These are phyloP conservation scores for Penicillium atrosanguineum DNA, from an alignment of 495 filamentous ascomycete genomes.

Conservation along the genomic window DNA sequence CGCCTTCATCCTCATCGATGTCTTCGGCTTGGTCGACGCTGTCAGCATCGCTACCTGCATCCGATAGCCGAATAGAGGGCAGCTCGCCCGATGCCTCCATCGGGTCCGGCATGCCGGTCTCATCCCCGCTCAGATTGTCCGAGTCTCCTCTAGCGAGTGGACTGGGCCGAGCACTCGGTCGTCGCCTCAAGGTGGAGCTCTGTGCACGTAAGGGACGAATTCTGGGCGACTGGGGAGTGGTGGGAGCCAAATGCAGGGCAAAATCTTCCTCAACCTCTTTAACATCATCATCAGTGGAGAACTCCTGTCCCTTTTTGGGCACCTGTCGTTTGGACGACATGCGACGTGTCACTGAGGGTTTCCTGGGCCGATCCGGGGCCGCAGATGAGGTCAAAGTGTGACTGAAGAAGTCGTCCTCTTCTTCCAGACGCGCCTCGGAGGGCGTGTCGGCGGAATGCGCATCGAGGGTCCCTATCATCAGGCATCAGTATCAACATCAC, in stretches of 20 bases:
- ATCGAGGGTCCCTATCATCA: constrained; percentile 38
- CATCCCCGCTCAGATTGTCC: constrained; percentile 47
- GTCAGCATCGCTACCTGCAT: constrained; percentile 17
- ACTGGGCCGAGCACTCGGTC: constrained; percentile 56
- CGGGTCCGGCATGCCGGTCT: constrained; percentile 35
- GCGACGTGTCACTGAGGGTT: constrained; percentile 67
- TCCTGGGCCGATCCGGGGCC: constrained; percentile 62
- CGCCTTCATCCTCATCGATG: constrained; percentile 46
- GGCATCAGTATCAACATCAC: constrained; percentile 10
- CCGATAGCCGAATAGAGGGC: constrained; percentile 27
- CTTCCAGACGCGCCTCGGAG: constrained; percentile 28
- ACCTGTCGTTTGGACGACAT: constrained; percentile 69
- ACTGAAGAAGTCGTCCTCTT: constrained; percentile 32
- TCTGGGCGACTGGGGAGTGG: constrained; percentile 36
- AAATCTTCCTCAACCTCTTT: constrained; percentile 70
- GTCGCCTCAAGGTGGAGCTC: constrained; percentile 70
- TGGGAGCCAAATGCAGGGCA: constrained; percentile 32
- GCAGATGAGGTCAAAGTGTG: constrained; percentile 43
- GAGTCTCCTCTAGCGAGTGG: constrained; percentile 58
- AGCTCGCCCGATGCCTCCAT: constrained; percentile 20
- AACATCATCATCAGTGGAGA: constrained; percentile 90
- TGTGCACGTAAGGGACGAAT: constrained; percentile 41
- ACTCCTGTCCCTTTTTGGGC: constrained; percentile 80
- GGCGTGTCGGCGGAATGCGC: constrained; percentile 20
- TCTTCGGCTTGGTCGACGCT: constrained; percentile 21